Conservation (phyloP, 176 grass and related monocot genomes). For the Canna indica region DNA sequence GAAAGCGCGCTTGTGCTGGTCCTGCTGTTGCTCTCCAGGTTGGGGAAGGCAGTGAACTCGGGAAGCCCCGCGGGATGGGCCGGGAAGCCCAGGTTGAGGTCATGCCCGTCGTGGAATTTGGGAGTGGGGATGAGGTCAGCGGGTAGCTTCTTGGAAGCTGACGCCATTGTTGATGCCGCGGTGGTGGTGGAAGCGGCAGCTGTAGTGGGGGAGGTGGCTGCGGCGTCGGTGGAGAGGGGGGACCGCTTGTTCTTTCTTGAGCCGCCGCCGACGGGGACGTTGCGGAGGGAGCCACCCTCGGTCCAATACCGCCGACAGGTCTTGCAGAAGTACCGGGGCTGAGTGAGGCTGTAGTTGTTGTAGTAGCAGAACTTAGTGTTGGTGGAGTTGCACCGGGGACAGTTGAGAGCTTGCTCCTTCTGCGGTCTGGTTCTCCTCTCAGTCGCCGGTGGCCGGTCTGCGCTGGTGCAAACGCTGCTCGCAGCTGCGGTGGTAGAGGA, state of each 20-base stretch:
- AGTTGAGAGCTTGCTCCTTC: constrained; percentile 13
- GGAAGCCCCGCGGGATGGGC: not conserved
- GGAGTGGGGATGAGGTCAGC: not conserved
- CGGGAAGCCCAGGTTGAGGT: constrained; percentile 11
- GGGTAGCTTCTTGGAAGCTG: not conserved
- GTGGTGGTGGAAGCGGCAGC: not conserved
- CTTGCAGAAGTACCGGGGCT: constrained; percentile 18
- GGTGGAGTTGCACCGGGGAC: constrained; percentile 17
- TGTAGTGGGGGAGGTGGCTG: not conserved
- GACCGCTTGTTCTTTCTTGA: constrained; percentile 20
- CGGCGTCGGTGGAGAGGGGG: not conserved
- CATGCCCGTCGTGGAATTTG: constrained; percentile 8
- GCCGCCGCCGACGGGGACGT: constrained; percentile 14
- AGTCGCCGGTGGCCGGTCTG: not conserved
- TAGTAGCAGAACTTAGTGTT: constrained; percentile 22
- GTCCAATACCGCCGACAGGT: constrained; percentile 15
- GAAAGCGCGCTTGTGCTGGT: not conserved
- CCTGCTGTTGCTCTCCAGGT: no score
- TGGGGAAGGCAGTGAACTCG: no score
- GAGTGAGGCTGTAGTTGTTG: constrained; percentile 21
- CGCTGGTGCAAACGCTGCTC: not conserved
- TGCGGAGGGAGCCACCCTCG: constrained; percentile 13
- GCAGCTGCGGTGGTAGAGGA: not conserved
- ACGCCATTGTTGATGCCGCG: not conserved
- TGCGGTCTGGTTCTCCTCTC: constrained; percentile 5